These are phyloP conservation scores for Posidonia australis DNA, from an alignment of 106 monocot genomes.

Conservation along the genomic window DNA sequence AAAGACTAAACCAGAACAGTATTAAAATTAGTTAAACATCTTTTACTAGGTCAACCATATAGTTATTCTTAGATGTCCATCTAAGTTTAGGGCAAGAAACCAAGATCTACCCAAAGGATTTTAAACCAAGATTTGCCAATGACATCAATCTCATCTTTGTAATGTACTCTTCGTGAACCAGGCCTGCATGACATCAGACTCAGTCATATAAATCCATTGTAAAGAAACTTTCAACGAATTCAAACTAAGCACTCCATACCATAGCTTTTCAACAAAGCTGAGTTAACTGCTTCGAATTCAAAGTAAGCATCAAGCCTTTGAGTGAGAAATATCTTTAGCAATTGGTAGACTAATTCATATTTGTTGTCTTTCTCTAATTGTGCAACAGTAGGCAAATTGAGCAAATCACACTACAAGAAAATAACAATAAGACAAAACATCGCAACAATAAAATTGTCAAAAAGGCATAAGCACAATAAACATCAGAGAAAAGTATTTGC, in stretches of 20 bases:
- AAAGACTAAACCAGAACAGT: too few species aligned
- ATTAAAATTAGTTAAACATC: too few species aligned
- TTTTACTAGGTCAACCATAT: too few species aligned
- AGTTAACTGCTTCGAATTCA: constrained; percentile 58
- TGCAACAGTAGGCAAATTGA: constrained; percentile 67
- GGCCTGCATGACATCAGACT: constrained; percentile 22
- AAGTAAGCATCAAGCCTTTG: constrained; percentile 76
- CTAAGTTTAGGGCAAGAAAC: too few species aligned
- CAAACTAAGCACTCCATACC: constrained; percentile 26
- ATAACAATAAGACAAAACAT: constrained; percentile 1
- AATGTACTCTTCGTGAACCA: constrained; percentile 84
- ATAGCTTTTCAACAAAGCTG: constrained; percentile 56
- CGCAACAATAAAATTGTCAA: too few species aligned
- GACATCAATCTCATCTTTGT: constrained; percentile 87
- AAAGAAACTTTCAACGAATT: not conserved
- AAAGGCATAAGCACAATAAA: too few species aligned
- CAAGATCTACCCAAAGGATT: constrained; percentile 46
- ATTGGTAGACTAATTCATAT: constrained; percentile 51
- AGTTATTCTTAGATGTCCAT: too few species aligned
- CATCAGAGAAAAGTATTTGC: too few species aligned
- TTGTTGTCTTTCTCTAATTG: constrained; percentile 84
- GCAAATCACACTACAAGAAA: constrained; percentile 92
- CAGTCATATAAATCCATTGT: not conserved
- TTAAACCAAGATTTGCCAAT: constrained; percentile 60
- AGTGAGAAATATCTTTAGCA: constrained; percentile 80